A percentile compares a stretch with the other conserved stretches of the same genome.
Conservation (phyloP, 257 asterid species). For the Scutellaria baicalensis region DNA sequence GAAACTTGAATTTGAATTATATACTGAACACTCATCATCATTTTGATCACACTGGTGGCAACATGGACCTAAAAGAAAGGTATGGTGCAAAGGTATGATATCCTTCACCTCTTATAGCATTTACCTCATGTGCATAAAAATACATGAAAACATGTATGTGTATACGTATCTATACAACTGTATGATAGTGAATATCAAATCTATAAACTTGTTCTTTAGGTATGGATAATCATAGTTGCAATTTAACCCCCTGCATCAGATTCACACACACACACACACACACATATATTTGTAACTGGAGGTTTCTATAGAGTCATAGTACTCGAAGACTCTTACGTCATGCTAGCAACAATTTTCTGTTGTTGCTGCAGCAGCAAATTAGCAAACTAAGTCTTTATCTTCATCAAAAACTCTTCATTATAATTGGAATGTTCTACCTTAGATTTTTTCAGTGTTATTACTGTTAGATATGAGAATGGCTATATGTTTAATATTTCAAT, state of each 20-base stretch:
- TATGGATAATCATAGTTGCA: background rate
- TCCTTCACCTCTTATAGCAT: slow-evolving; percentile 17
- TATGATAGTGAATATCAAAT: background rate
- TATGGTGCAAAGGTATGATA: slow-evolving; percentile 93
- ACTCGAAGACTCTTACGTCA: background rate
- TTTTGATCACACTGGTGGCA: slow-evolving; percentile 94
- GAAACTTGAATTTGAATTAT: slow-evolving; percentile 77
- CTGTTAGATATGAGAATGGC: background rate
- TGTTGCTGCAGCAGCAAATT: background rate
- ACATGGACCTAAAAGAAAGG: slow-evolving; percentile 80
- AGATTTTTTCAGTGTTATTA: background rate
- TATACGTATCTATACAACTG: background rate
- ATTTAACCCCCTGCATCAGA: background rate
- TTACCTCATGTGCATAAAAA: background rate
- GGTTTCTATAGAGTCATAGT: background rate
- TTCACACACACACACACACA: too few species aligned
- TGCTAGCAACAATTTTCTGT: background rate
- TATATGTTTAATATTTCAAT: background rate
- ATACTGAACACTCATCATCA: slow-evolving; percentile 95
- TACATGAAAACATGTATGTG: background rate
- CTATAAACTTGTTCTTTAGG: background rate
- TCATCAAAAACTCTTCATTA: background rate
- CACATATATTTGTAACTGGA: too few species aligned
- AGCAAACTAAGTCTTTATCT: too few species aligned
- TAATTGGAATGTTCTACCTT: background rate